A percentile compares a stretch with the other conserved stretches of the same genome.
These are phyloP conservation scores for Fusarium sp. DNA, from an alignment of 2,329 filamentous ascomycete genomes.

Conservation along the genomic window DNA sequence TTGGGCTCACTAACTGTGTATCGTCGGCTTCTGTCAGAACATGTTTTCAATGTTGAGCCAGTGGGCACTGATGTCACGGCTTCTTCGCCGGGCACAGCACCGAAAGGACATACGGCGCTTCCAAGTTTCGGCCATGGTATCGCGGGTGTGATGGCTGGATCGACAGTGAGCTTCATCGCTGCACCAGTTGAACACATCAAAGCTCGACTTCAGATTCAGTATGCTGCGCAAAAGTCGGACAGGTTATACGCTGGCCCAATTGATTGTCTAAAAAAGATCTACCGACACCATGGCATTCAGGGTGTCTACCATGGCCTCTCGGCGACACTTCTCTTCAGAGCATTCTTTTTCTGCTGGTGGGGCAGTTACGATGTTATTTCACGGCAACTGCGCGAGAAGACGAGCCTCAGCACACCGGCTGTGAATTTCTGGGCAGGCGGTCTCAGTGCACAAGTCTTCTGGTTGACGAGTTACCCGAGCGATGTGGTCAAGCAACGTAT, in stretches of 20 bases:
- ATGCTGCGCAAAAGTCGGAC: conserved; percentile 80
- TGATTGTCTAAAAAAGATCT: conserved; percentile 81
- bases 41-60: conserved; percentile 73
- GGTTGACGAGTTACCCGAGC: conserved; percentile 90
- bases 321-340: conserved; percentile 88
- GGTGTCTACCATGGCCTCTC: conserved; percentile 88
- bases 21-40: conserved; percentile 82
- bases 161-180: conserved; percentile 91
- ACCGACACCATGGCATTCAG: conserved; percentile 75
- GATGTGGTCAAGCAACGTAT: conserved; percentile 96
- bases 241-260: conserved; percentile 87
- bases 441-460: conserved; percentile 92
- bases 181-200: conserved; percentile 97
- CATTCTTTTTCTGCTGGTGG: conserved; percentile 99
- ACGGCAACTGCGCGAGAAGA: conserved; percentile 72
- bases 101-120: conserved; percentile 58
- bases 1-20: conserved; percentile 92
- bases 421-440: conserved; percentile 99
- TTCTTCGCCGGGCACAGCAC: conserved; percentile 20
- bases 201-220: conserved; percentile 93
- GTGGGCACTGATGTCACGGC: conserved; percentile 27
- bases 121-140: conserved; percentile 86
- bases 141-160: conserved; percentile 87
- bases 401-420: conserved; percentile 77
- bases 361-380: conserved; percentile 91